phyloP scores from a whole-genome alignment of 2,329 filamentous ascomycete genomes.

The Stenocarpella maydis region DNA sequence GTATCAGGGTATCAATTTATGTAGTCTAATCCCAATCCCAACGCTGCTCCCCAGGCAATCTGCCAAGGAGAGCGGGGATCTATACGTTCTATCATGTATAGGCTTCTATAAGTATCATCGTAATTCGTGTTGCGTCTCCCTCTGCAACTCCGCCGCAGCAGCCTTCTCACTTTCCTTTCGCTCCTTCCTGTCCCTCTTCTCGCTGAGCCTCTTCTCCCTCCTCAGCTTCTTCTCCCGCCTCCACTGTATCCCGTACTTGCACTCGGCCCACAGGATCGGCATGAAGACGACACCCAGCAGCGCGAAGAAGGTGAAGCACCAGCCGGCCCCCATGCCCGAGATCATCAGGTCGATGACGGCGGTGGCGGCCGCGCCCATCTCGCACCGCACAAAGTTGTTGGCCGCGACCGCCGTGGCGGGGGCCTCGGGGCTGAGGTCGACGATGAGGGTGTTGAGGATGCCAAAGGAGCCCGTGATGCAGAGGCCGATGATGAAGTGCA shows the following conservation, averaged over 20 bases:
- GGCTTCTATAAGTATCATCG: background rate
- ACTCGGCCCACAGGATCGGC: slow-evolving; percentile 58
- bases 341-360: slow-evolving; percentile 69
- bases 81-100: background rate
- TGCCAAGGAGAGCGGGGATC: background rate
- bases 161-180: slow-evolving; percentile 26
- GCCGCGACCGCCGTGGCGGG: slow-evolving; percentile 70
- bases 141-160: background rate
- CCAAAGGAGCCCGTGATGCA: slow-evolving; percentile 69
- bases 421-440: slow-evolving; percentile 68
- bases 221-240: slow-evolving; percentile 58
- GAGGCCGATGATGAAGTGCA: slow-evolving; percentile 65
- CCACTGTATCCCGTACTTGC: slow-evolving; percentile 58
- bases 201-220: slow-evolving; percentile 40
- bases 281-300: slow-evolving; percentile 57
- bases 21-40: background rate
- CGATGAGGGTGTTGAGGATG: slow-evolving; percentile 68
- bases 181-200: slow-evolving; percentile 31
- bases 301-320: slow-evolving; percentile 68
- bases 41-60: background rate
- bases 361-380: slow-evolving; percentile 66
- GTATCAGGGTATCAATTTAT: slow-evolving; percentile 21
- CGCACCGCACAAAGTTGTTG: slow-evolving; percentile 70
- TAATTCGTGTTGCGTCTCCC: background rate
- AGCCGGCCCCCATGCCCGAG: slow-evolving; percentile 63